These are phyloP conservation scores for Kandelia obovata DNA, from an alignment of 345 rosid species.

Conservation along the genomic window DNA sequence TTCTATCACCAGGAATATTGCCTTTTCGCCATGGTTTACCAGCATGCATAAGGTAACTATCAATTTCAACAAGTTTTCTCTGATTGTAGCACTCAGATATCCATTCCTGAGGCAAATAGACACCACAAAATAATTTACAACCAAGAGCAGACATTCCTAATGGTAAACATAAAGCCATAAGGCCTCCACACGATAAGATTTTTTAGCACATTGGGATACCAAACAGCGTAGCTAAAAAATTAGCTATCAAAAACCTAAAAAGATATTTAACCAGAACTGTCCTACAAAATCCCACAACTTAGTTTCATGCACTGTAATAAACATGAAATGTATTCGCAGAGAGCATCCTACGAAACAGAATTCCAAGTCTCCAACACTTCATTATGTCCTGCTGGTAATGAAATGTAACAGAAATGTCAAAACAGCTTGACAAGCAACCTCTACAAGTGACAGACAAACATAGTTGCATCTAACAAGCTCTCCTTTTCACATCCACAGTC, in stretches of 20 bases:
- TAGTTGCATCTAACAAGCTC: background rate
- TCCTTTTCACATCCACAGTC: too few species aligned
- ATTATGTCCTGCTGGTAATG: background rate
- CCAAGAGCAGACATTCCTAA: background rate
- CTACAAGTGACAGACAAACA: background rate
- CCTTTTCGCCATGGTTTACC: slow-evolving; percentile 86
- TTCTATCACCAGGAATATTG: slow-evolving; percentile 24
- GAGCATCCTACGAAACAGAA: background rate
- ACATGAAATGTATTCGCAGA: background rate
- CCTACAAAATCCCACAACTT: too few species aligned
- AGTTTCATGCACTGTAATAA: too few species aligned
- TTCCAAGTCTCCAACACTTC: background rate
- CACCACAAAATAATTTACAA: slow-evolving; percentile 6
- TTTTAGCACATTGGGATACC: too few species aligned
- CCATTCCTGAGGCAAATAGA: slow-evolving; percentile 59
- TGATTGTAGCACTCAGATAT: slow-evolving; percentile 61
- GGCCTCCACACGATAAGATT: background rate
- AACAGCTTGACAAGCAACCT: background rate
- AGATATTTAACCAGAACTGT: too few species aligned
- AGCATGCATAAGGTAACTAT: slow-evolving; percentile 70
- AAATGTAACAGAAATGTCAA: too few species aligned
- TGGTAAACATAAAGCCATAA: background rate
- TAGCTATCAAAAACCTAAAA: too few species aligned
- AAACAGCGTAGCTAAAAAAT: too few species aligned
- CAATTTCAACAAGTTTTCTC: slow-evolving; percentile 75